A percentile compares a stretch with the other conserved stretches of the same genome.
phyloP scores from a whole-genome alignment of 1,284 basidiomycete species.

The Singerocomus rubriflavus region DNA sequence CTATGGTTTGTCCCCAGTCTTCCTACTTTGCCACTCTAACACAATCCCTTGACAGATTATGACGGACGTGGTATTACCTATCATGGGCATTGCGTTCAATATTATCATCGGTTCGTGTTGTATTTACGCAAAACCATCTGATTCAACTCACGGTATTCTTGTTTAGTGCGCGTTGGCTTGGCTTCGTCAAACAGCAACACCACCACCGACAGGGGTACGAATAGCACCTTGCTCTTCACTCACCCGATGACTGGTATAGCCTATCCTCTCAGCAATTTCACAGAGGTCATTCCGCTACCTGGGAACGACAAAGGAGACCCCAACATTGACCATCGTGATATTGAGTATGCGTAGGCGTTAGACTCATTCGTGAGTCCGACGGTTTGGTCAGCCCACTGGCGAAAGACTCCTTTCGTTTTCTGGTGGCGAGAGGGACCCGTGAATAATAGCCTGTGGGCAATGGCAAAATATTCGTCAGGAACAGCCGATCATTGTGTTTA shows the following conservation, averaged over 20 bases:
- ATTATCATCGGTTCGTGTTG: conserved; percentile 9
- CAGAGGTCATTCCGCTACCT: neutral
- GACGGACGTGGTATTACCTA: conserved; percentile 9
- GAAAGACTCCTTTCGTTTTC: neutral
- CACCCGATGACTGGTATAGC: neutral
- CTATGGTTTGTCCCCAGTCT: conserved; percentile 1
- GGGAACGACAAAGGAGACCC: neutral
- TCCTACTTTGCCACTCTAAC: neutral
- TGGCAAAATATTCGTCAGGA: neutral
- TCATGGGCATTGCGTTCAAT: conserved; percentile 14
- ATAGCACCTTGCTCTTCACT: neutral
- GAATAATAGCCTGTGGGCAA: neutral
- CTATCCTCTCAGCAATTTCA: neutral
- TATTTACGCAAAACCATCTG: neutral
- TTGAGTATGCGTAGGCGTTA: neutral
- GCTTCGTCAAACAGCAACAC: neutral
- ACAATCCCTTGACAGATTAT: neutral
- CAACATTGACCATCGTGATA: neutral
- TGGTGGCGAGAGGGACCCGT: neutral
- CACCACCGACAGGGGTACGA: neutral
- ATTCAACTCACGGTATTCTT: neutral
- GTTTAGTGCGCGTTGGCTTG: conserved; percentile 2
- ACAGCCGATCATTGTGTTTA: neutral
- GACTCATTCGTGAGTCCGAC: neutral
- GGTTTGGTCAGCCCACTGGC: neutral